Base-by-base conservation (phyloP, 1,284 basidiomycete species). In the Mycena sp. region DNA sequence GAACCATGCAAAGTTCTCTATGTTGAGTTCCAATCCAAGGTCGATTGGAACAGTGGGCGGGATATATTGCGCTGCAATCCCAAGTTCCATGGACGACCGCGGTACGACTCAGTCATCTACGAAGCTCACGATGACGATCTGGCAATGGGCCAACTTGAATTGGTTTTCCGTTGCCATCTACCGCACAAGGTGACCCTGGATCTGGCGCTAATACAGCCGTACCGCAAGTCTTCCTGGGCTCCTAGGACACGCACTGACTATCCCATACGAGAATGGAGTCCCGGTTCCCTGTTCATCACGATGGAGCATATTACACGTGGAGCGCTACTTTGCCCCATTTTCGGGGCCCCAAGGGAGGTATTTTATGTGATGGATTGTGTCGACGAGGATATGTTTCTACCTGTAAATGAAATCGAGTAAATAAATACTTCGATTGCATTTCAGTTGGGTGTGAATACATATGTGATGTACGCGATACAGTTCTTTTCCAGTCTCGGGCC, bases 51-150 rank as follows among this genome's bases (percentile, higher is more conserved):
- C 0, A 14, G 10, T 14, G 61, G 3, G 1, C 7, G 50, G 14
- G 67, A 68, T 26, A 68, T 68, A 17, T 45, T 68, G 29, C 60
- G 64, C n/a, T 68, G 67, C 44, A 65, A 63, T 28, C 58, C 60
- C 6, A 44, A 23, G 17, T 68, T 65, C 43, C 63, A 68, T 26
- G 52, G 49, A 17, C 37, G 49, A 1, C 48, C 46, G 0, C 59
- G 67, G 7, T 62, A 59, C 28, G 63, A 68, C 49, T 68, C 64
- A 1, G 48, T 58, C n/a, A 58, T 52, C 23, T 59, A 52, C 41
- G 29, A 32, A 14, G 48, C 38, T 28, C 21, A 59, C 4, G 49
- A 29, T 23, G 49, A 59, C 30, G 38, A 44, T 7, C 12, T 52
- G 23, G 57, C 57, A 11, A 50, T 59, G 57, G 57, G 57, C 21